These are phyloP conservation scores for Paxillus rubicundulus DNA, from an alignment of 768 basidiomycete genomes.

Conservation along the genomic window DNA sequence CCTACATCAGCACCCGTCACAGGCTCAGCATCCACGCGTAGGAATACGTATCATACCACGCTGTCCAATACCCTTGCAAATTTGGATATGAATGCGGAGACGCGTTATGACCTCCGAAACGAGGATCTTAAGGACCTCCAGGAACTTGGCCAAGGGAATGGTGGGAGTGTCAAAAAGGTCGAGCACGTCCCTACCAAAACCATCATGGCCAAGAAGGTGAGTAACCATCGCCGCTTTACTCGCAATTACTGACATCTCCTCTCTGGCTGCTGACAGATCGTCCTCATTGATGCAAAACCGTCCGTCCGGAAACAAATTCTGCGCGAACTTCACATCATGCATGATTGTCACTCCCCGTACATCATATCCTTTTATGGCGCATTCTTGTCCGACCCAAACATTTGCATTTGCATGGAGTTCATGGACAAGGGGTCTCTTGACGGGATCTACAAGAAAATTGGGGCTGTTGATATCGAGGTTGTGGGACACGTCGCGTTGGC, in stretches of 20 bases:
- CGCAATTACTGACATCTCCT: not conserved
- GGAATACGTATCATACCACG: constrained; percentile 75
- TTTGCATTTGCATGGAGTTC: constrained; percentile 98
- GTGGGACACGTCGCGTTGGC: constrained; percentile 94
- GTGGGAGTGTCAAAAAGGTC: constrained; percentile 96
- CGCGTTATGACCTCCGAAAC: constrained; percentile 78
- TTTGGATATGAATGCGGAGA: constrained; percentile 82
- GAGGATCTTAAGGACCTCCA: constrained; percentile 89
- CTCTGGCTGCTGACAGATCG: constrained; percentile 56
- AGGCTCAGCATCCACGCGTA: constrained; percentile 49
- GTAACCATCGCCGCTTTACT: constrained; percentile 20
- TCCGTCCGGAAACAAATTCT: constrained; percentile 96
- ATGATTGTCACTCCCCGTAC: constrained; percentile 89
- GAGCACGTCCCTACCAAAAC: constrained; percentile 88
- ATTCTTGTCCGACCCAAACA: constrained; percentile 94
- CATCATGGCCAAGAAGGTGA: constrained; percentile 97
- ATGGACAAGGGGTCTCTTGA: constrained; percentile 95
- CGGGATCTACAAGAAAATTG: constrained; percentile 94
- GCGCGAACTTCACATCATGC: constrained; percentile 98
- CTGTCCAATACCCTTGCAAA: constrained; percentile 83
- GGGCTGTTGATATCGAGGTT: constrained; percentile 88
- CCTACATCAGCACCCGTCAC: constrained; percentile 54
- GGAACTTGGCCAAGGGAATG: constrained; percentile 95
- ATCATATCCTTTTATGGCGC: constrained; percentile 98
- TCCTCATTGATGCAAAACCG: constrained; percentile 95